phyloP scores from a whole-genome alignment of 495 filamentous ascomycete genomes.

The Aspergillus homomorphus region DNA sequence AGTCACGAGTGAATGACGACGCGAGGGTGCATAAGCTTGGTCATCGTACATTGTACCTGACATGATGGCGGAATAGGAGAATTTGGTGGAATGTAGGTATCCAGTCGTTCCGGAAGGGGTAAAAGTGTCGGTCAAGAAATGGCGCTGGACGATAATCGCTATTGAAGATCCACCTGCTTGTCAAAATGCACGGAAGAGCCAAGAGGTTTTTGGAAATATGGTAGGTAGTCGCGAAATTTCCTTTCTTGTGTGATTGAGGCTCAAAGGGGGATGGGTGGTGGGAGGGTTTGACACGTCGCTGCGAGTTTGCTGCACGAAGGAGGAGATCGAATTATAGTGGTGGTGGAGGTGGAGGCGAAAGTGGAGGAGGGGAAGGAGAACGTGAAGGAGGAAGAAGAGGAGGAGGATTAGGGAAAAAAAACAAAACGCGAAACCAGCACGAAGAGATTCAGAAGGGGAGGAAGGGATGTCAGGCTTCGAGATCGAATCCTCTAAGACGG shows the following conservation, averaged over 20 bases:
- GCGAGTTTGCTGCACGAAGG: slow-evolving; percentile 1
- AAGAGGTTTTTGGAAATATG: neutral
- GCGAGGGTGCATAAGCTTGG: slow-evolving; percentile 48
- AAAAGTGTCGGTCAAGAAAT: slow-evolving; percentile 16
- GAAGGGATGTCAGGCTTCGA: slow-evolving; percentile 17
- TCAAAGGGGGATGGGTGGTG: no score
- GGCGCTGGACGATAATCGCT: slow-evolving; percentile 17
- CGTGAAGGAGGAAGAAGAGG: slow-evolving; percentile 10
- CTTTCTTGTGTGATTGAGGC: slow-evolving; percentile 7
- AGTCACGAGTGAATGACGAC: slow-evolving; percentile 48
- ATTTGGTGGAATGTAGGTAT: slow-evolving; percentile 20
- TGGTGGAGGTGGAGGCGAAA: neutral
- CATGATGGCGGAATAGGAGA: slow-evolving; percentile 34
- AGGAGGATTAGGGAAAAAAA: slow-evolving; percentile 9
- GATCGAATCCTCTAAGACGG: slow-evolving; percentile 11
- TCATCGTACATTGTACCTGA: slow-evolving; percentile 48
- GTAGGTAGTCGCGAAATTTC: neutral
- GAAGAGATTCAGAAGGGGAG: slow-evolving; percentile 12
- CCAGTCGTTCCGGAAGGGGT: slow-evolving; percentile 9
- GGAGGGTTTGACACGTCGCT: neutral
- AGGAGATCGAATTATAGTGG: neutral
- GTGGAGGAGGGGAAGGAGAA: neutral
- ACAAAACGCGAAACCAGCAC: slow-evolving; percentile 9
- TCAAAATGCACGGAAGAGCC: slow-evolving; percentile 6
- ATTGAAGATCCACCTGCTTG: slow-evolving; percentile 19